Evolutionary conservation across 2,329 filamentous ascomycete genomes (phyloP).

Genomic region (Trichothecium sympodiale): DNA sequence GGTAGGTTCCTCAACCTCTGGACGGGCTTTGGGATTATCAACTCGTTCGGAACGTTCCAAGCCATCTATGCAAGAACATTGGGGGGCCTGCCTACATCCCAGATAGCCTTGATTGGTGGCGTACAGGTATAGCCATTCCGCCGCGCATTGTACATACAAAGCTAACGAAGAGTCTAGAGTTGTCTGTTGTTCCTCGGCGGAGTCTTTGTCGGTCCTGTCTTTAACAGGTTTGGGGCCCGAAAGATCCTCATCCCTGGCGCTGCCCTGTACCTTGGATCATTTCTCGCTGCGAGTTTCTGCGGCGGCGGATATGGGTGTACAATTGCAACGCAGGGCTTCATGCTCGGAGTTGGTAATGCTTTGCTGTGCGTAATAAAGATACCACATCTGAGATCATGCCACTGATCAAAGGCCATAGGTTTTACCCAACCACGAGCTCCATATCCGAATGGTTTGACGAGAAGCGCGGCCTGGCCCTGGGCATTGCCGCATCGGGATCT

Average conservation of each 20-base stretch:
- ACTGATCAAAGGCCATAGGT: conserved; percentile 8
- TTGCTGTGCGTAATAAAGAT: conserved; percentile 15
- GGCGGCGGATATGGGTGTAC: conserved; percentile 1
- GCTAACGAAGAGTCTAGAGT: conserved; percentile 12
- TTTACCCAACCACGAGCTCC: conserved; percentile 18
- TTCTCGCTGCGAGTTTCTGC: conserved; percentile 20
- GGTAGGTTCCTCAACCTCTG: conserved; percentile 18
- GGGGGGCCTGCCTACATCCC: conserved; percentile 15
- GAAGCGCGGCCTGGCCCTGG: conserved; percentile 17
- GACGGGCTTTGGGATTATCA: conserved; percentile 16
- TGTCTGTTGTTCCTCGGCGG: conserved; percentile 27
- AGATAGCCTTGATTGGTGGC: conserved; percentile 30
- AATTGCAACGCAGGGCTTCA: conserved; percentile 24
- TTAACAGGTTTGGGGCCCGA: conserved; percentile 26
- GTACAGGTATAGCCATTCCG: conserved; percentile 10
- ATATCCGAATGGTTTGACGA: conserved; percentile 20
- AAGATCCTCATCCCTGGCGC: conserved; percentile 22
- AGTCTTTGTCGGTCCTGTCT: conserved; percentile 26
- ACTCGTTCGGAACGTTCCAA: conserved; percentile 44
- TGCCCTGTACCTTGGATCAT: conserved; percentile 22
- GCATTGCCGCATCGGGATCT: conserved; percentile 18
- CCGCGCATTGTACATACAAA: neutral
- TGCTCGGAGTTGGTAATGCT: conserved; percentile 27
- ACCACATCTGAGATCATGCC: neutral
- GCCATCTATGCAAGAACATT: conserved; percentile 32